phyloP scores from a whole-genome alignment of 208 protist genomes.

The Trypanosoma congolense region DNA sequence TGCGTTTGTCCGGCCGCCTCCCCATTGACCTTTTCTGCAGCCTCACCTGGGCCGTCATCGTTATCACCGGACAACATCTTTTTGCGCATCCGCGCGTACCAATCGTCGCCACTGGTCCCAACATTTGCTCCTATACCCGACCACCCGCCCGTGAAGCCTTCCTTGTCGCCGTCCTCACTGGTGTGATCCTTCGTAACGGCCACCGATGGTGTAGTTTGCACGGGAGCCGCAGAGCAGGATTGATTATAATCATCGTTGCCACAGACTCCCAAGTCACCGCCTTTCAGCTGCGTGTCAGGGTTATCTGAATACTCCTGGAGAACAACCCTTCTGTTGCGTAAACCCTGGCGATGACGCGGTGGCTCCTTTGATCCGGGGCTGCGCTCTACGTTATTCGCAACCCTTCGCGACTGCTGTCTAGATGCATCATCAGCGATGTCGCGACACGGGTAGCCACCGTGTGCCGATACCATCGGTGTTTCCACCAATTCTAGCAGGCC shows the following conservation, averaged over 20 bases:
- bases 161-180: background rate
- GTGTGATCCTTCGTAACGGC: background rate
- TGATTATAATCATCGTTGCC: background rate
- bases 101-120: background rate
- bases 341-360: background rate
- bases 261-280: background rate
- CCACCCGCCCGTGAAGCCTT: background rate
- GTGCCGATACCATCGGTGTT: background rate
- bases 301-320: background rate
- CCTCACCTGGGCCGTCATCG: background rate
- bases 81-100: background rate
- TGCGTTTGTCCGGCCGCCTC: too few relatives aligned
- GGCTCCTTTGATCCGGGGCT: background rate
- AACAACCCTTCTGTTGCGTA: background rate
- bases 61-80: background rate
- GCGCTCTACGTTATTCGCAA: background rate
- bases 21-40: too few relatives aligned
- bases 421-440: background rate
- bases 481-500: background rate
- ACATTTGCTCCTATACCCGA: background rate
- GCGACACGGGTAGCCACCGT: background rate
- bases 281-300: background rate
- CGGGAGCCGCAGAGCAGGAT: background rate
- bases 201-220: background rate
- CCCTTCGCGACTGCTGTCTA: background rate